Conservation (phyloP, 768 basidiomycete genomes). For the Pleurotus citrinopileatus region DNA sequence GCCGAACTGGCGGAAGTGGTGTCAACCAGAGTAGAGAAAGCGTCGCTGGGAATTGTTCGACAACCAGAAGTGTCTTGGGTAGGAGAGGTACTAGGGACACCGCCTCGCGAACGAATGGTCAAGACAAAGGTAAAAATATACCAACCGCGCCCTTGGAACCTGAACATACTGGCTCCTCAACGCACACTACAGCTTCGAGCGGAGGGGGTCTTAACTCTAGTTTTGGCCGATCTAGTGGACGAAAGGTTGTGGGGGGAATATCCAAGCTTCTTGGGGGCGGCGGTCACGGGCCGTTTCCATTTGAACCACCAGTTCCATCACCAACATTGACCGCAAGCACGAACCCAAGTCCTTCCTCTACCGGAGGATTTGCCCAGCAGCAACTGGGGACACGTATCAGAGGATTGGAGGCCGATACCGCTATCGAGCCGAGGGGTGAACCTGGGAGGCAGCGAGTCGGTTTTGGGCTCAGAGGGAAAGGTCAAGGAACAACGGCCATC, state of each 20-base stretch:
- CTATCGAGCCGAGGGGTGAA: not conserved
- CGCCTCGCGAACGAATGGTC: not conserved
- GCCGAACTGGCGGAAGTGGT: slow-evolving; percentile 8
- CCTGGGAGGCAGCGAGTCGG: not conserved
- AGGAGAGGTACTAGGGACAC: not conserved
- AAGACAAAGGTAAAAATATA: not conserved
- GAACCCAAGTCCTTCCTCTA: slow-evolving; percentile 3
- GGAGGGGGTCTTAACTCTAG: slow-evolving; percentile 48
- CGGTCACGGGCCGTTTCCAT: slow-evolving; percentile 62
- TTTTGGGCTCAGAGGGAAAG: not conserved
- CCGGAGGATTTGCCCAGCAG: slow-evolving; percentile 8
- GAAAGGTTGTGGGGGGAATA: slow-evolving; percentile 29
- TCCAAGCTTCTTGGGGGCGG: slow-evolving; percentile 30
- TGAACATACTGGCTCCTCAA: slow-evolving; percentile 3
- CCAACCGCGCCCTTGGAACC: slow-evolving; percentile 7
- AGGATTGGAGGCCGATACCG: slow-evolving; percentile 14
- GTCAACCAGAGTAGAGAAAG: slow-evolving; percentile 9
- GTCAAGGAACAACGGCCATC: slow-evolving; percentile 26
- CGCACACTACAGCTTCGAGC: slow-evolving; percentile 12
- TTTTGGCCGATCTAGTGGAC: slow-evolving; percentile 53
- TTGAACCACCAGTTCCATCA: slow-evolving; percentile 65
- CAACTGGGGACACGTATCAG: slow-evolving; percentile 14
- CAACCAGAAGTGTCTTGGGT: not conserved
- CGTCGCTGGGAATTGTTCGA: slow-evolving; percentile 12
- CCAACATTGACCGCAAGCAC: slow-evolving; percentile 31